These are phyloP conservation scores for Wickerhamomyces mucosus DNA, from an alignment of 805 yeast genomes.

Conservation along the genomic window DNA sequence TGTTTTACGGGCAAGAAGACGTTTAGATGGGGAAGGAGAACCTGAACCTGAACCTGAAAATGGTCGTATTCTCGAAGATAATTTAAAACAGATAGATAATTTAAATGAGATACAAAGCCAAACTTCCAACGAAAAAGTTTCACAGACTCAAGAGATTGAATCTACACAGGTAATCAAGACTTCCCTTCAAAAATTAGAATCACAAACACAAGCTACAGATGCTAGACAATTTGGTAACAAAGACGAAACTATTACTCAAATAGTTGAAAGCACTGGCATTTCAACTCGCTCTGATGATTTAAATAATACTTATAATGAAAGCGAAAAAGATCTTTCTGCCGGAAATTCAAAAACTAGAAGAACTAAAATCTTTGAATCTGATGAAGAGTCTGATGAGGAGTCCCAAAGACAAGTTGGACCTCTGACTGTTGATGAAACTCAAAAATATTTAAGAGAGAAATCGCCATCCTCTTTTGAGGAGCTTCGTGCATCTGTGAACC, in stretches of 20 bases:
- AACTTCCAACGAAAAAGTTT: not conserved
- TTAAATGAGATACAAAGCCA: not conserved
- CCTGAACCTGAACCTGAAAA: not conserved
- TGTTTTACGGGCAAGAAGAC: too few relatives aligned
- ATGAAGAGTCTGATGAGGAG: conserved; percentile 3
- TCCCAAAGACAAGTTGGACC: too few relatives aligned
- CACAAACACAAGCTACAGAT: not conserved
- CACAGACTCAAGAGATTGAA: not conserved
- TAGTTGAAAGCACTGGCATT: not conserved
- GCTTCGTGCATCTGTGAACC: not conserved
- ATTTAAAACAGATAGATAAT: not conserved
- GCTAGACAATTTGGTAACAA: not conserved
- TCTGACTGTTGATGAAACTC: conserved; percentile 2
- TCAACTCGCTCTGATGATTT: not conserved
- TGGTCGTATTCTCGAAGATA: not conserved
- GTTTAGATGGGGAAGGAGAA: not conserved
- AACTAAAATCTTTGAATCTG: too few relatives aligned
- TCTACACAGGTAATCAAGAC: not conserved
- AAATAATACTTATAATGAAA: not conserved
- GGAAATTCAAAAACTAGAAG: too few relatives aligned
- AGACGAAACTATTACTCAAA: conserved; percentile 2
- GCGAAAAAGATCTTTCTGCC: conserved; percentile 5
- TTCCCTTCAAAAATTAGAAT: not conserved
- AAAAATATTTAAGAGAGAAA: not conserved
- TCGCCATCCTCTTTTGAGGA: conserved; percentile 1